Evolutionary conservation across 345 rosid genomes (phyloP).

Genomic region (Populus pruinosa): DNA sequence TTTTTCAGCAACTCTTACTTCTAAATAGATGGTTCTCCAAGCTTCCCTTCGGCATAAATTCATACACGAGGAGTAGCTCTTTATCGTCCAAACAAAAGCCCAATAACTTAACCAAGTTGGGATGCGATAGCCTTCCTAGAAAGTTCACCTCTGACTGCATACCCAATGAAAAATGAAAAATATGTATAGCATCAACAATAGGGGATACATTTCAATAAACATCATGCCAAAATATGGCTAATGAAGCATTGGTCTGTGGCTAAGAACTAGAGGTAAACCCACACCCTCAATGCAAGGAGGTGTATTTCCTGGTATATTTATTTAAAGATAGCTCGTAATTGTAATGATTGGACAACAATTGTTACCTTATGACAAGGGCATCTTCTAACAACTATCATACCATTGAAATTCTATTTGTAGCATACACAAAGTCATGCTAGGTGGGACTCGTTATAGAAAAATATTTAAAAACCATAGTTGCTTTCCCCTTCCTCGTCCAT

Average conservation of each 20-base stretch:
- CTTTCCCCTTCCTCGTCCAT: background rate
- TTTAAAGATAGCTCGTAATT: background rate
- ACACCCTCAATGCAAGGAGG: background rate
- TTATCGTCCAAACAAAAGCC: slow-evolving; percentile 81
- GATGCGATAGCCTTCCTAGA: slow-evolving; percentile 76
- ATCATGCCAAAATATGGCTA: background rate
- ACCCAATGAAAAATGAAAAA: slow-evolving; percentile 1
- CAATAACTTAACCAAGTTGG: slow-evolving; percentile 66
- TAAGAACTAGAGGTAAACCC: background rate
- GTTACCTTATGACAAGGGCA: background rate
- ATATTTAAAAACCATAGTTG: background rate
- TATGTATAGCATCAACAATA: slow-evolving; percentile 7
- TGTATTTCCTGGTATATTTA: background rate
- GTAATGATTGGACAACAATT: background rate
- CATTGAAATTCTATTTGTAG: slow-evolving; percentile 2
- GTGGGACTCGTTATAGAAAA: slow-evolving; percentile 16
- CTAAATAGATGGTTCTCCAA: slow-evolving; percentile 77
- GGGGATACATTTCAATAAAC: background rate
- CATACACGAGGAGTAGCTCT: slow-evolving; percentile 73
- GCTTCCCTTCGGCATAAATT: slow-evolving; percentile 77
- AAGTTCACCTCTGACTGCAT: slow-evolving; percentile 79
- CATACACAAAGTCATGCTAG: background rate
- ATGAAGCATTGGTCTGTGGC: background rate
- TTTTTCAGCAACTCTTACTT: slow-evolving; percentile 43
- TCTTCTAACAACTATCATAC: background rate